These are phyloP conservation scores for Prunus davidiana DNA, from an alignment of 306 rosid species.

Conservation along the genomic window DNA sequence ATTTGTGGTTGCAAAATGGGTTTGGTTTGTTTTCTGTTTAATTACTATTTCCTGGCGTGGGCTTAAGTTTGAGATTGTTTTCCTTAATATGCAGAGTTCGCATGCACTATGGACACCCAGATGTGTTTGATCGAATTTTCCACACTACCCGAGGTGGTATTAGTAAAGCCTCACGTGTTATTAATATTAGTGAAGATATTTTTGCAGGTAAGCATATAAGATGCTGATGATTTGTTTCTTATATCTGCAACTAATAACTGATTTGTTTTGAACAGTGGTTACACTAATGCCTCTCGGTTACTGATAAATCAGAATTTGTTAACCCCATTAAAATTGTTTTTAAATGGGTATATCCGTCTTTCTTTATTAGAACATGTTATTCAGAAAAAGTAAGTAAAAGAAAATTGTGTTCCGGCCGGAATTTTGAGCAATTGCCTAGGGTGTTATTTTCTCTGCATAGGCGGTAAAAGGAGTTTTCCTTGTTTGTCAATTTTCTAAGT, in stretches of 20 bases:
- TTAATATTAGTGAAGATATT: constrained; percentile 97
- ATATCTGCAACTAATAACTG: background rate
- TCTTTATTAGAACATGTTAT: background rate
- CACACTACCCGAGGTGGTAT: constrained; percentile 97
- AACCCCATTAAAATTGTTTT: background rate
- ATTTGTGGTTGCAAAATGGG: background rate
- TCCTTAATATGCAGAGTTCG: constrained; percentile 66
- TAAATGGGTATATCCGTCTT: too few species aligned
- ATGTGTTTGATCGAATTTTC: constrained; percentile 92
- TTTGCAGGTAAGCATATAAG: constrained; percentile 57
- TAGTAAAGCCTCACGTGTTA: constrained; percentile 94
- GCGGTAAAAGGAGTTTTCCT: background rate
- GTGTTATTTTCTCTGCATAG: background rate
- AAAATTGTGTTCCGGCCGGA: background rate
- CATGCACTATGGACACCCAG: constrained; percentile 99
- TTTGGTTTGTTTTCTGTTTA: background rate
- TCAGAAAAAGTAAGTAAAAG: background rate
- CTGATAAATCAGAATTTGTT: background rate
- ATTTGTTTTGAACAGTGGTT: background rate
- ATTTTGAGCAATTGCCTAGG: background rate
- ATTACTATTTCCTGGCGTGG: background rate
- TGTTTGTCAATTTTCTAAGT: background rate
- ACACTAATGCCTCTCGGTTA: background rate
- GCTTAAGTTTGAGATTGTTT: background rate
- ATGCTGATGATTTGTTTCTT: background rate